A percentile compares a stretch with the other conserved stretches of the same genome.
phyloP scores from a whole-genome alignment of 208 protist genomes.

The Trichomonas vaginalis region DNA sequence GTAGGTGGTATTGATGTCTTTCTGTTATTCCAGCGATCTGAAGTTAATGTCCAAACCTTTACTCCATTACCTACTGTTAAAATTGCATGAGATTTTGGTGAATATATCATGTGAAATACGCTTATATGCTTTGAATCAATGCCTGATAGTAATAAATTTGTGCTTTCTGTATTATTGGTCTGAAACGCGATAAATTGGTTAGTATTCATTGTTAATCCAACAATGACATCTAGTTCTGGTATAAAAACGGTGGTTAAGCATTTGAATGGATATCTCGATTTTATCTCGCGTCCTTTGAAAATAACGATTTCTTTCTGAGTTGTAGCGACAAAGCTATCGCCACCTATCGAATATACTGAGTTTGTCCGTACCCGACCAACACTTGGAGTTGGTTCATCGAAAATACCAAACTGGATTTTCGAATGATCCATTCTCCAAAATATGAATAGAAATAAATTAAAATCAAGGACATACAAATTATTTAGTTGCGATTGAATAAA shows the following conservation, averaged over 20 bases:
- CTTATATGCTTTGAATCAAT: neutral
- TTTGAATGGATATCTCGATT: neutral
- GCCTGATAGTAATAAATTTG: neutral
- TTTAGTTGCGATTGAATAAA: too few relatives aligned
- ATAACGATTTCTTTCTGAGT: neutral
- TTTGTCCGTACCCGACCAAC: neutral
- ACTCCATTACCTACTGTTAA: neutral
- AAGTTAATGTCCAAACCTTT: neutral
- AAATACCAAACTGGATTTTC: neutral
- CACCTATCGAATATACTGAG: neutral
- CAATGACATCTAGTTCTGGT: neutral
- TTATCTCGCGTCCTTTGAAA: neutral
- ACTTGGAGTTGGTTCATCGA: neutral
- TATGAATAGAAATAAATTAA: too few relatives aligned
- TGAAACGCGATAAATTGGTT: neutral
- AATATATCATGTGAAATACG: slow-evolving; percentile 9
- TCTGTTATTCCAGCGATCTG: neutral
- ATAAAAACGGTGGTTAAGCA: neutral
- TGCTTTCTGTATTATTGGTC: neutral
- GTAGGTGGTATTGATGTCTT: neutral
- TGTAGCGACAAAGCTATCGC: neutral
- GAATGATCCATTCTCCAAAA: neutral
- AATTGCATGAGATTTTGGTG: neutral
- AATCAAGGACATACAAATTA: too few relatives aligned
- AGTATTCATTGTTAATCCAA: neutral